Evolutionary conservation across 2,329 filamentous ascomycete genomes (phyloP).

Genomic region (Lecanoromycetidae sp.): DNA sequence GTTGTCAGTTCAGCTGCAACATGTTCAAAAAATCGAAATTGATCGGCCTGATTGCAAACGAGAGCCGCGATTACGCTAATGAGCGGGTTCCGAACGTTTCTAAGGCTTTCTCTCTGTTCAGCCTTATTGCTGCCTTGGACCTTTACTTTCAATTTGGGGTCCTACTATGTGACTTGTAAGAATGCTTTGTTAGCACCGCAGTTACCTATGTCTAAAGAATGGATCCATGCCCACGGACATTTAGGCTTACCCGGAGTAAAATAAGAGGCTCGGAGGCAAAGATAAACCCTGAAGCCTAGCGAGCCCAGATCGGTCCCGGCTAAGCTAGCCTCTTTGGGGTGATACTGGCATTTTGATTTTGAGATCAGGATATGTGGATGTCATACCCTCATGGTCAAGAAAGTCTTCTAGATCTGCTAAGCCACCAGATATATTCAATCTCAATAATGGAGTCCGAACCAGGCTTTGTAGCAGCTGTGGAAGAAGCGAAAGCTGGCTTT

Average conservation of each 20-base stretch:
- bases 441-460: conserved; percentile 27
- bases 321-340: background rate
- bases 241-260: background rate
- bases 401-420: no score
- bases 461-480: conserved; percentile 46
- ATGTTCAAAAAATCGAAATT: conserved; percentile 5
- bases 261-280: background rate
- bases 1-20: background rate
- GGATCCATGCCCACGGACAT: background rate
- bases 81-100: conserved; percentile 6
- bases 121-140: conserved; percentile 4
- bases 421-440: background rate
- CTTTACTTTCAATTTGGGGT: no score
- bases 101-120: conserved; percentile 6
- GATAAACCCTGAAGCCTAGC: background rate
- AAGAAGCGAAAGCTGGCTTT: conserved; percentile 43
- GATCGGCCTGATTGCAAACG: conserved; percentile 7
- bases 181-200: no score
- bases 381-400: no score
- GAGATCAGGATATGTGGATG: no score
- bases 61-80: conserved; percentile 3
- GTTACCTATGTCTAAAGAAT: no score
- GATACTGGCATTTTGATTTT: no score
- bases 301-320: background rate
- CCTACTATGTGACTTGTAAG: no score